These are phyloP conservation scores for Aschersonia sp. DNA, from an alignment of 2,329 filamentous ascomycete species.

Conservation along the genomic window DNA sequence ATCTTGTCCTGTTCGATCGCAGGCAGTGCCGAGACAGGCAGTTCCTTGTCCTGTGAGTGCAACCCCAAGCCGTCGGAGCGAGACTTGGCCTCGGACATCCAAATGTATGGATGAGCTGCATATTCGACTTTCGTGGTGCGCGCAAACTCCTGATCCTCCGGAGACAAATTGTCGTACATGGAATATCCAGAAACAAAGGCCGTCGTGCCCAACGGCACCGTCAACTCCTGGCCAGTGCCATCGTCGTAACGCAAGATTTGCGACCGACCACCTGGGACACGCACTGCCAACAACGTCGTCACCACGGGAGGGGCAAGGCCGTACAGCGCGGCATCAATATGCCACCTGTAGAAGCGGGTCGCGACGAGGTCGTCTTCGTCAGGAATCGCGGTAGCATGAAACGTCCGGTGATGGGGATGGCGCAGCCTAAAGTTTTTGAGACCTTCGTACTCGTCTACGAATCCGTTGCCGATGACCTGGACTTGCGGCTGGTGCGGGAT, in stretches of 20 bases:
- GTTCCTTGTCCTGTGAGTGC: conserved; percentile 49
- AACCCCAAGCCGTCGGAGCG: conserved; percentile 58
- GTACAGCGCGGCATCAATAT: conserved; percentile 68
- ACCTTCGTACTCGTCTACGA: conserved; percentile 55
- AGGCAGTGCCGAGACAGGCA: conserved; percentile 44
- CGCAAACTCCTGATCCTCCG: conserved; percentile 52
- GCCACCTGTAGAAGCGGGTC: conserved; percentile 59
- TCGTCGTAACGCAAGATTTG: conserved; percentile 64
- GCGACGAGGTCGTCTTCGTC: conserved; percentile 31
- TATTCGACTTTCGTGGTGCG: conserved; percentile 57
- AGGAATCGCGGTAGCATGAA: conserved; percentile 52
- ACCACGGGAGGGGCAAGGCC: conserved; percentile 59
- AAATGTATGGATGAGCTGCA: conserved; percentile 67
- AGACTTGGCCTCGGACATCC: conserved; percentile 59
- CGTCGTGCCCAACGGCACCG: conserved; percentile 60
- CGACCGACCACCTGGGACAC: conserved; percentile 49
- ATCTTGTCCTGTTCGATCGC: conserved; percentile 51
- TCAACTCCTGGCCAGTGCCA: conserved; percentile 47
- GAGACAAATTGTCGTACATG: conserved; percentile 54
- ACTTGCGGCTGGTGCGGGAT: conserved; percentile 62
- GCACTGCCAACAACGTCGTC: conserved; percentile 60
- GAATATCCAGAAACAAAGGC: conserved; percentile 59
- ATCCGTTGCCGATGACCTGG: conserved; percentile 30
- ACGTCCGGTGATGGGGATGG: conserved; percentile 66
- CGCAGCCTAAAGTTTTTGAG: conserved; percentile 51